Base-by-base conservation (phyloP, 2,329 filamentous ascomycete genomes). In the Orbilia ellipsospora region DNA sequence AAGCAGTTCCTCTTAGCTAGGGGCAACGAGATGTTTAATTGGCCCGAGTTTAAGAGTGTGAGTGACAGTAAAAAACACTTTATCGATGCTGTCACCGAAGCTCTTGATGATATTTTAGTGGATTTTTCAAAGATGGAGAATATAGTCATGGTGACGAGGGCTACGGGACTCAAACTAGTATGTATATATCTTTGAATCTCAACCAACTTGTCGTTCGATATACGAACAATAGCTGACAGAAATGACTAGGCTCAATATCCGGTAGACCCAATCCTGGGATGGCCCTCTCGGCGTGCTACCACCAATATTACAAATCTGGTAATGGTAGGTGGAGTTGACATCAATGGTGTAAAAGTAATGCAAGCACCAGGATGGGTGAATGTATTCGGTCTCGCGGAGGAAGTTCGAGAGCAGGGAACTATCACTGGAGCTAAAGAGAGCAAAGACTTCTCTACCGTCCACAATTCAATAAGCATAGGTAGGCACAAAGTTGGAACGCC, bases 81-180 rank as follows among this genome's bases (percentile, higher is more conserved):
- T 40, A 68, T 74, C 23, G 54, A 74, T 50, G 31, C 57, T 8
- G 52, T 56, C 8, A 74, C 70, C 7, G 18, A 6, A 4, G n/a
- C 55, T 5, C 63, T 74, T 15, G 70, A 68, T 45, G 57, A 55
- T 3, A 64, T 74, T n/a, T 48, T 74, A n/a, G n/a, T 60, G 0
- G 57, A 74, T n/a, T 48, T 74, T n/a, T 51, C 42, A 2, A 63
- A 44, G 5, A 60, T 59, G 36, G 40, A 56, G 40, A 42, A 68
- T 64, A 51, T 68, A 4, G 70, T 64, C 10, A 68, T 74, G 63
- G 70, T 74, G 3, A 64, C 70, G n/a, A 42, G 70, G 28, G 59
- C 59, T 1, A 56, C 57, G 7, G 63, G 70, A 10, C 23, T 64
- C 3, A 51, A 50, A 12, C 18, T 57, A 1, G 70, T 74, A 74